Base-by-base conservation (phyloP, 2,329 filamentous ascomycete species). In the Aspergillus ibericus region DNA sequence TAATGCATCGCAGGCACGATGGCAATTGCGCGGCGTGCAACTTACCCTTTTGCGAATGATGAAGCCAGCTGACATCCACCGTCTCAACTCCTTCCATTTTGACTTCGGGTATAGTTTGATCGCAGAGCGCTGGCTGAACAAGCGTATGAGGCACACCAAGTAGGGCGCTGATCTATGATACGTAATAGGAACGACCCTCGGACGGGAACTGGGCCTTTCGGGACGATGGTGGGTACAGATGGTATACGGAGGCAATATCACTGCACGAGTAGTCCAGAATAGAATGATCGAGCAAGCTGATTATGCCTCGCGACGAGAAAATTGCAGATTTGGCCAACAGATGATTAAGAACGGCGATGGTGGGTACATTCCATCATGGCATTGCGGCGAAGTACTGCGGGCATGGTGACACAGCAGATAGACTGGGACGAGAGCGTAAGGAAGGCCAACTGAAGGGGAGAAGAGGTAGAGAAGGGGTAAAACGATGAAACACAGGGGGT, bases 11-110 rank as follows among this genome's bases (percentile, higher is more conserved):
- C 16, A 25, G 38, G 18, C 10, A 18, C 36, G 29, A 44, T 12
- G 44, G 35, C 46, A 29, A 56, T 22, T 47, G 46, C 34, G 34
- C 12, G 46, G 16, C 32, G 25, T 38, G 20, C 18, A 46, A 25
- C 49, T 77, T 82, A 91, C 92, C 91, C 88, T 90, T 92, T 63
- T 88, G 86, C 67, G 88, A 86, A 72, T 90, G 89, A 77, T 95
- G 90, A 81, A 96, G 89, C 92, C 92, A 96, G 77, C 89, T 92
- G 71, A 96, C 91, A 77, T 96, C 92, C 70, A 96, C 85, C 66
- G 88, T 88, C 74, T 92, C 87, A 65, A 91, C 85, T 68, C 89
- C 88, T 77, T 93, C 91, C 91, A 93, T 93, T 61, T 66, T 80
- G 61, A 60, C 18, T 42, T 13, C 12, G 18, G 38, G 25, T 16